A percentile compares a stretch with the other conserved stretches of the same genome.
Evolutionary conservation across 768 basidiomycete species (phyloP).

Genomic region (Panaeolus cyanescens): DNA sequence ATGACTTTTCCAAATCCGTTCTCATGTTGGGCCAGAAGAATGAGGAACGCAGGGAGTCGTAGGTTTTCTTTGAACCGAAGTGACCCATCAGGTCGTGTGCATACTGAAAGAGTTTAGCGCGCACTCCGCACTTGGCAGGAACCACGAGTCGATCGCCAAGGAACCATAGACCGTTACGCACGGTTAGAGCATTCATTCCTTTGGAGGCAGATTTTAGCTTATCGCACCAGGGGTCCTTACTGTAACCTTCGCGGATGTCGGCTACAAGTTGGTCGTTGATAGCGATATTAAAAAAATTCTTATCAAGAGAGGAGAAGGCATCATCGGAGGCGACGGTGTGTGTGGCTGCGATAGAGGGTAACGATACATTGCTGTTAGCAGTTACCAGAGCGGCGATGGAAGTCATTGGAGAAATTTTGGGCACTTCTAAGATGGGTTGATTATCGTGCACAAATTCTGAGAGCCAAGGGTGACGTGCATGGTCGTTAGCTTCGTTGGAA

Average conservation of each 20-base stretch:
- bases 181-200: not conserved
- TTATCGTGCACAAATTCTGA: too few relatives aligned
- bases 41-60: slow-evolving; percentile 17
- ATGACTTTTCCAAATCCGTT: slow-evolving; percentile 25
- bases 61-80: slow-evolving; percentile 34
- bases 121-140: not conserved
- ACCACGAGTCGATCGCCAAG: slow-evolving; percentile 1
- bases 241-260: not conserved
- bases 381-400: not conserved
- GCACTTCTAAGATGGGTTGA: not conserved
- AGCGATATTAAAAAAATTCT: not conserved
- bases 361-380: too few relatives aligned
- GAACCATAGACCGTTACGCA: slow-evolving; percentile 3
- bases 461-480: not conserved
- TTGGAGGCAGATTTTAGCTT: not conserved
- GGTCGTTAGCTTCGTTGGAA: not conserved
- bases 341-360: too few relatives aligned
- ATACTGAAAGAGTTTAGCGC: slow-evolving; percentile 22
- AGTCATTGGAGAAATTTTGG: not conserved
- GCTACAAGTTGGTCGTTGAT: not conserved
- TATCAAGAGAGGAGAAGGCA: not conserved
- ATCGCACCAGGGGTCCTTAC: not conserved
- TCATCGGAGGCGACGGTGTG: too few relatives aligned
- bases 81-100: slow-evolving; percentile 32
- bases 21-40: slow-evolving; percentile 39